Evolutionary conservation across 192 early-diverging fungal genomes (phyloP), one percentile per base, ranked within the genome.

Genomic region (Thamnidium elegans): DNA sequence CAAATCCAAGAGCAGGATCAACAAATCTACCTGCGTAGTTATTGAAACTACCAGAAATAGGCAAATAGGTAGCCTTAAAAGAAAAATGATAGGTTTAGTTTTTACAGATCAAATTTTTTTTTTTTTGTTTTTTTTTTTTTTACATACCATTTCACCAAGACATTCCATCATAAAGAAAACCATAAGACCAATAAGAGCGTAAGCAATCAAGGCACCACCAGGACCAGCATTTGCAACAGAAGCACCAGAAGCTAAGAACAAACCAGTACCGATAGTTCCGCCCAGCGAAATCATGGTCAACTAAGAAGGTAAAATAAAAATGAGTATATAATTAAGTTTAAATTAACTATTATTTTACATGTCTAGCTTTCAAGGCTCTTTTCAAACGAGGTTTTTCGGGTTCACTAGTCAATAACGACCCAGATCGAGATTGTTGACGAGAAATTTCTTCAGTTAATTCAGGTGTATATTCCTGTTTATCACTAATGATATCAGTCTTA

Each of bases 111-210:
- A 5, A 43, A 5, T 8, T 11, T 8, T 43, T 11, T 43, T 11
- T 43, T 43, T 11, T 8, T 30, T 50, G n/a, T n/a, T n/a, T n/a
- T n/a, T n/a, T n/a, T n/a, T n/a, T n/a, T n/a, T n/a, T n/a, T n/a
- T n/a, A n/a, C n/a, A n/a, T 21, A 63, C 62, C 87, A 96, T 89
- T 64, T 96, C 94, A 47, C 90, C 94, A 53, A 96, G 78, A 44
- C 85, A 89, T 11, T 86, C 87, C 78, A 88, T 86, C 63, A 90
- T 79, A 48, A 87, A 89, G 55, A 82, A 87, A 1, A 90, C 83
- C 85, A 89, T 87, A 0, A 82, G 73, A 54, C 89, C 89, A 19
- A 89, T 89, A 34, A 87, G 67, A 31, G 68, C 56, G 61, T 90
- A 96, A 19, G 92, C 89, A n/a, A 91, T 65, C 50, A 96, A 73